Percentiles rank a stretch among this genome's conserved stretches.
phyloP scores from a whole-genome alignment of 306 rosid genomes.

The Abrus precatorius region DNA sequence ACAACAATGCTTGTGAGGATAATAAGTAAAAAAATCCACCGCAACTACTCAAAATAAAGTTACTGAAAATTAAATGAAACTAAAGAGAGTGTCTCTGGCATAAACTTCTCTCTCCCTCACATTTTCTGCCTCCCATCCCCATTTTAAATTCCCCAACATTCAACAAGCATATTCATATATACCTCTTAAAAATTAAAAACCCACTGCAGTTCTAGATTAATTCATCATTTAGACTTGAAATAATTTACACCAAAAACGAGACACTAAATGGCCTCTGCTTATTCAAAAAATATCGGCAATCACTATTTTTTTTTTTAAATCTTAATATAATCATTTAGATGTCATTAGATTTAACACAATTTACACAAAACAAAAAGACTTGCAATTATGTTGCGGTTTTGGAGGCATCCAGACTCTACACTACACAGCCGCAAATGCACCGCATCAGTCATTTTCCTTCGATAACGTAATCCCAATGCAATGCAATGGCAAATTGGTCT shows the following conservation, averaged over 20 bases:
- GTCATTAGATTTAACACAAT: constrained; percentile 29
- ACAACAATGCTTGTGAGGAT: constrained; percentile 45
- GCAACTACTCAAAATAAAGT: neutral
- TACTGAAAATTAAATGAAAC: constrained; percentile 6
- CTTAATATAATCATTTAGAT: neutral
- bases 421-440: neutral
- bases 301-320: neutral
- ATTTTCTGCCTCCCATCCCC: neutral
- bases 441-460: constrained; percentile 17
- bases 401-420: neutral
- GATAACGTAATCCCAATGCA: neutral
- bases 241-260: neutral
- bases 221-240: constrained; percentile 18
- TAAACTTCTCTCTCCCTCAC: constrained; percentile 10
- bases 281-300: constrained; percentile 10
- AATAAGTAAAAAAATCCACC: neutral
- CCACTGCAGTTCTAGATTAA: constrained; percentile 15
- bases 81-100: constrained; percentile 2
- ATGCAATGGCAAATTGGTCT: neutral
- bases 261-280: neutral
- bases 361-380: neutral
- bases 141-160: constrained; percentile 10
- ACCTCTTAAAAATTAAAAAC: constrained; percentile 33
- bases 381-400: neutral
- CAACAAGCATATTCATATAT: neutral